Evolutionary conservation across 768 basidiomycete genomes (phyloP).

Genomic region (Cyathus striatus): DNA sequence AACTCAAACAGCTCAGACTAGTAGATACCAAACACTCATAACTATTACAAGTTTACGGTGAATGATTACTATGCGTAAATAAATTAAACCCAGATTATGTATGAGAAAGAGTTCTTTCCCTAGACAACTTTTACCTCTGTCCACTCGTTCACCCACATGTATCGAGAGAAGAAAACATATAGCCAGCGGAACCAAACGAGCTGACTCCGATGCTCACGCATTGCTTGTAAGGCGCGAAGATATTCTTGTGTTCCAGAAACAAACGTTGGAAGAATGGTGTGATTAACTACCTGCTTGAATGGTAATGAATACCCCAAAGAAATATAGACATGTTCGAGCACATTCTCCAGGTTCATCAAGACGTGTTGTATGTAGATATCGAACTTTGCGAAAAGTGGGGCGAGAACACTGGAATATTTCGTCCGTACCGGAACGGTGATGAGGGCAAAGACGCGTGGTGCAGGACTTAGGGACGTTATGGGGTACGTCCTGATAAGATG

Average conservation of each 20-base stretch:
- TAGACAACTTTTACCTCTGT: constrained; percentile 40
- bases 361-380: constrained; percentile 23
- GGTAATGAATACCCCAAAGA: not conserved
- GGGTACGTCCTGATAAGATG: constrained; percentile 28
- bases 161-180: constrained; percentile 73
- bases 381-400: constrained; percentile 45
- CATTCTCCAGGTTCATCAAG: constrained; percentile 17
- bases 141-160: constrained; percentile 94
- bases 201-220: constrained; percentile 71
- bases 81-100: too few species aligned
- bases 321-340: constrained; percentile 9
- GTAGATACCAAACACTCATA: constrained; percentile 4
- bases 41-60: not conserved
- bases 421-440: constrained; percentile 45
- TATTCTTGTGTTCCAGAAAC: constrained; percentile 57
- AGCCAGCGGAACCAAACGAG: constrained; percentile 88
- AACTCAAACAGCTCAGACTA: constrained; percentile 24
- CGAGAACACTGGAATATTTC: constrained; percentile 64
- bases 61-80: too few species aligned
- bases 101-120: not conserved
- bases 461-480: constrained; percentile 12
- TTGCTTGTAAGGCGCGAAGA: constrained; percentile 53
- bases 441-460: constrained; percentile 51
- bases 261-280: constrained; percentile 43
- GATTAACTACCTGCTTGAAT: not conserved